Evolutionary conservation across 306 rosid species (phyloP), one percentile per base, ranked within the genome.

Genomic region (Citrullus mucosospermus): DNA sequence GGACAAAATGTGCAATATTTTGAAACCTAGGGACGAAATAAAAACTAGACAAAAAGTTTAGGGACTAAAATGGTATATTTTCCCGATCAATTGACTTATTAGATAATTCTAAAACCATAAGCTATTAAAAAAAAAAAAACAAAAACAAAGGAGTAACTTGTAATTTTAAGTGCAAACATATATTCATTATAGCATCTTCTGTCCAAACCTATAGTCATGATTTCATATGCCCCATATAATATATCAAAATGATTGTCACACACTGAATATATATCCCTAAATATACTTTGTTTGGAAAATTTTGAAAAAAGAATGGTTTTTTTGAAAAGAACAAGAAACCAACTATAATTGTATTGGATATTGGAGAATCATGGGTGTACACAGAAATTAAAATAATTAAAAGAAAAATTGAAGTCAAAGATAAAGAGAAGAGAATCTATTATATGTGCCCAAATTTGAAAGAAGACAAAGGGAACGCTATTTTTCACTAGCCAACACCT

Each of bases 391-490:
- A 36, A 22, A 59, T 3, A 60, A 41, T 68, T 8, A 57, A n/a
- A 57, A 8, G 7, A 8, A 8, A 68, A 67, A 17, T 16, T 32
- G 30, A 74, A 74, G 78, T 74, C 78, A 74, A 74, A 57, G 75
- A 28, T 43, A 61, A 63, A 65, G 59, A 81, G 79, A 71, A 72
- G 77, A 86, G 93, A 94, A 92, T 94, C 96, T 90, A 59, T 41
- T 34, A 9, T 7, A 72, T 48, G 4, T 25, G 17, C 78, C 62
- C 81, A 71, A 79, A 82, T 88, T 88, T 85, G 91, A 92, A 90
- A 81, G 82, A 77, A 87, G 92, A 94, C 98, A 94, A 90, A 78
- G 8, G 85, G 86, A 90, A 90, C 65, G 86, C 77, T 79, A 88
- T 89, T 82, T 84, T 88, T 84, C 89, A 81, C 78, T 74, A 74